A percentile compares a stretch with the other conserved stretches of the same genome.
phyloP scores from a whole-genome alignment of 2,329 filamentous ascomycete genomes.

The Balansia obtecta region DNA sequence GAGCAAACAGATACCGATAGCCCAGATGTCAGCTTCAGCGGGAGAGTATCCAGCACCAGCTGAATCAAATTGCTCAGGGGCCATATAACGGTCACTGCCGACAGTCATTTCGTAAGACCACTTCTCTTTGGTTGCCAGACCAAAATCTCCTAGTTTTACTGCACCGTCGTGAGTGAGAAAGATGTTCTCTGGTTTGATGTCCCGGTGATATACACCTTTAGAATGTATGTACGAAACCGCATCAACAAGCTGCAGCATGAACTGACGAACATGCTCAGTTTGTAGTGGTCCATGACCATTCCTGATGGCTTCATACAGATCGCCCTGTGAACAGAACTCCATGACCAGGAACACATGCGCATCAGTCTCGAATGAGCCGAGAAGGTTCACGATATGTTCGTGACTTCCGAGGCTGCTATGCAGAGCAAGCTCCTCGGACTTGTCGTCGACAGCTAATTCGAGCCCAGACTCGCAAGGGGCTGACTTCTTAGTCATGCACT shows the following conservation, averaged over 20 bases:
- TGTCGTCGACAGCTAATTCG: slow-evolving; percentile 66
- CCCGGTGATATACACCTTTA: slow-evolving; percentile 86
- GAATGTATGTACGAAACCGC: slow-evolving; percentile 84
- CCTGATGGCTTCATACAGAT: slow-evolving; percentile 95
- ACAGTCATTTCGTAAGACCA: slow-evolving; percentile 92
- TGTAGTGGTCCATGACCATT: slow-evolving; percentile 77
- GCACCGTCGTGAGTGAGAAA: slow-evolving; percentile 76
- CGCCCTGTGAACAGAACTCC: slow-evolving; percentile 89
- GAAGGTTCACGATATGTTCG: slow-evolving; percentile 84
- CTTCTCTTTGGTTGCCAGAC: slow-evolving; percentile 74
- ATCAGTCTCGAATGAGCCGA: slow-evolving; percentile 85
- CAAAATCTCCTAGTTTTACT: slow-evolving; percentile 96
- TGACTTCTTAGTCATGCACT: slow-evolving; percentile 80
- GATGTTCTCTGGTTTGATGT: slow-evolving; percentile 99
- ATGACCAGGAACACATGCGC: slow-evolving; percentile 84
- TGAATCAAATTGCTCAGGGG: slow-evolving; percentile 93
- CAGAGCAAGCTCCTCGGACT: slow-evolving; percentile 67
- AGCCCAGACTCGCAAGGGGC: slow-evolving; percentile 47
- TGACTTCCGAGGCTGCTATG: slow-evolving; percentile 71
- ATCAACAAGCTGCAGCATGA: slow-evolving; percentile 90
- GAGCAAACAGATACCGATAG: slow-evolving; percentile 88
- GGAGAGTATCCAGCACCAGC: slow-evolving; percentile 80
- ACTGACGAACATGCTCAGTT: slow-evolving; percentile 91
- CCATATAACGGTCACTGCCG: slow-evolving; percentile 98
- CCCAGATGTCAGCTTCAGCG: slow-evolving; percentile 90